A percentile compares a stretch with the other conserved stretches of the same genome.
phyloP scores from a whole-genome alignment of 2,329 filamentous ascomycete genomes.

The Aspergillaceae sp. region DNA sequence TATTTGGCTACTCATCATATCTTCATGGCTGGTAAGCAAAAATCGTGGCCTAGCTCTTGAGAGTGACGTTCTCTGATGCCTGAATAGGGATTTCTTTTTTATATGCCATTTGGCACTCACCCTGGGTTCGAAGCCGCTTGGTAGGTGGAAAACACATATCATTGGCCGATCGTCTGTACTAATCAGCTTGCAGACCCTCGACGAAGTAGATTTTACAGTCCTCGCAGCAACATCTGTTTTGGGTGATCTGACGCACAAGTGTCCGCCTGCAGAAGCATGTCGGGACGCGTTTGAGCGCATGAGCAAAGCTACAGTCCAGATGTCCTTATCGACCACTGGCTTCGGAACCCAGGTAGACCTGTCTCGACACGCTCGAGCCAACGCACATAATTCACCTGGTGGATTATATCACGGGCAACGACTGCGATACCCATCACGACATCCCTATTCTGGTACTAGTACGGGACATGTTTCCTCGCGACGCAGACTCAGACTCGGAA shows the following conservation, averaged over 20 bases:
- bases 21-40: slow-evolving; percentile 75
- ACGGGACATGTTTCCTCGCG: slow-evolving; percentile 16
- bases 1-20: slow-evolving; percentile 92
- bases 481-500: slow-evolving; percentile 25
- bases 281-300: slow-evolving; percentile 91
- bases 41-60: slow-evolving; percentile 3
- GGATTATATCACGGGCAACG: slow-evolving; percentile 7
- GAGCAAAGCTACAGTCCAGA: slow-evolving; percentile 88
- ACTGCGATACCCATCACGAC: slow-evolving; percentile 10
- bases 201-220: slow-evolving; percentile 96
- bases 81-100: slow-evolving; percentile 69
- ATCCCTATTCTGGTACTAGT: neutral
- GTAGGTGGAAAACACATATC: slow-evolving; percentile 44
- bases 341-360: slow-evolving; percentile 51
- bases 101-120: slow-evolving; percentile 95
- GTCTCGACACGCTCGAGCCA: slow-evolving; percentile 11
- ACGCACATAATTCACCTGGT: slow-evolving; percentile 7
- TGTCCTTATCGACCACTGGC: slow-evolving; percentile 80
- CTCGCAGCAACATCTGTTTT: slow-evolving; percentile 88
- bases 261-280: slow-evolving; percentile 88
- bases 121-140: slow-evolving; percentile 73
- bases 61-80: slow-evolving; percentile 6
- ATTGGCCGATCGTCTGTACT: too few species aligned
- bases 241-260: slow-evolving; percentile 85
- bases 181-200: slow-evolving; percentile 52